phyloP scores from a whole-genome alignment of 768 basidiomycete genomes.

The Brasilioporus rufonigricans region DNA sequence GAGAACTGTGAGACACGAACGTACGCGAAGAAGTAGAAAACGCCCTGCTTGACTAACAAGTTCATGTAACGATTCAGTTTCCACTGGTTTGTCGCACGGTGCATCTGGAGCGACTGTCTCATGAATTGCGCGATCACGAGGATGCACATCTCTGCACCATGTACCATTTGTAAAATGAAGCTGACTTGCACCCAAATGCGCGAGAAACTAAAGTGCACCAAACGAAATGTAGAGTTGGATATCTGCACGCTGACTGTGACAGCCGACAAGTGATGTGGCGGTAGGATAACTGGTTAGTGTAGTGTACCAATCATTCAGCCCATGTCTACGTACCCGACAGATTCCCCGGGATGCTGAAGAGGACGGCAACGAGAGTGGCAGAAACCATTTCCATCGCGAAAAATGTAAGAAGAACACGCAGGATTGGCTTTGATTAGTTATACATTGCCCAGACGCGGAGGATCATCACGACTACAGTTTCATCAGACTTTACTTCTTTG shows the following conservation, averaged over 20 bases:
- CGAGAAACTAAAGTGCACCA: neutral
- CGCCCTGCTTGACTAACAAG: neutral
- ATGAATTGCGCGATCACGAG: neutral
- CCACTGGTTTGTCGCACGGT: neutral
- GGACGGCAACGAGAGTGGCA: neutral
- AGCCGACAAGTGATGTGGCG: neutral
- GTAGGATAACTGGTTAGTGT: neutral
- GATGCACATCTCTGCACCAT: neutral
- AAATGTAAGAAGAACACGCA: neutral
- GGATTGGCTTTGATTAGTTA: neutral
- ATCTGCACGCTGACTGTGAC: neutral
- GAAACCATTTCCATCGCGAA: neutral
- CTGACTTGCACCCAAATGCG: neutral
- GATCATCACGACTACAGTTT: neutral
- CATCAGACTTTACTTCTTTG: neutral
- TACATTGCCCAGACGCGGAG: constrained; percentile 1
- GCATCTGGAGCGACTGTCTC: neutral
- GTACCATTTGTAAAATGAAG: neutral
- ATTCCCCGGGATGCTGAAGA: neutral
- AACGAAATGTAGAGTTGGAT: neutral
- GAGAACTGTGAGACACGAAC: neutral
- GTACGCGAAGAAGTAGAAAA: neutral
- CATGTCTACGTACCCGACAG: neutral
- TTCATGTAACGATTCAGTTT: neutral
- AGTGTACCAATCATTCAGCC: neutral